These are phyloP conservation scores for Atkinsonella texensis DNA, from an alignment of 2,329 filamentous ascomycete species.

Conservation along the genomic window DNA sequence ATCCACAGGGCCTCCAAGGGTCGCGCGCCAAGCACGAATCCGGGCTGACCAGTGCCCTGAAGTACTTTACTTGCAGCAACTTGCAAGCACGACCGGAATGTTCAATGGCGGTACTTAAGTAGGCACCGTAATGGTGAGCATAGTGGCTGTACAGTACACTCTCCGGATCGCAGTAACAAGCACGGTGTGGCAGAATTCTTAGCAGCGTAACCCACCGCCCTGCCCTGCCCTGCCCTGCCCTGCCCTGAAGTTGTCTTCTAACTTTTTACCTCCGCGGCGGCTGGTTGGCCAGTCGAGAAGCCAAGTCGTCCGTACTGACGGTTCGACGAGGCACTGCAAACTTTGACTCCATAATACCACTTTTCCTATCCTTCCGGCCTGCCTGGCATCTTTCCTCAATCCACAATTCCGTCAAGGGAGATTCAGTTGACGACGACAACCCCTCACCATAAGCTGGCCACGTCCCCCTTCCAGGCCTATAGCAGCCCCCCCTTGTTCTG, in stretches of 20 bases:
- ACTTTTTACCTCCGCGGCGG: background rate
- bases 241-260: background rate
- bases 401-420: background rate
- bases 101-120: no score
- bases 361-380: background rate
- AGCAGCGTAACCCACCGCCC: background rate
- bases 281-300: conserved; percentile 1
- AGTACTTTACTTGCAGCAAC: background rate
- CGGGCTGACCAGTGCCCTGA: background rate
- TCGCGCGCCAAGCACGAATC: background rate
- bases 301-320: background rate
- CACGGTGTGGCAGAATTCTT: conserved; percentile 8
- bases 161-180: background rate
- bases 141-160: no score
- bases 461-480: background rate
- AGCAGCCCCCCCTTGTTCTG: background rate
- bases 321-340: background rate
- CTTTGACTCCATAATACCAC: conserved; percentile 1
- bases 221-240: no score
- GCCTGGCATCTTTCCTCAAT: background rate
- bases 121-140: no score
- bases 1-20: no score
- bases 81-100: no score
- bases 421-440: conserved; percentile 3
- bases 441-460: background rate